Evolutionary conservation across 2,329 filamentous ascomycete species (phyloP).

Genomic region (Plectosphaerella sp.): DNA sequence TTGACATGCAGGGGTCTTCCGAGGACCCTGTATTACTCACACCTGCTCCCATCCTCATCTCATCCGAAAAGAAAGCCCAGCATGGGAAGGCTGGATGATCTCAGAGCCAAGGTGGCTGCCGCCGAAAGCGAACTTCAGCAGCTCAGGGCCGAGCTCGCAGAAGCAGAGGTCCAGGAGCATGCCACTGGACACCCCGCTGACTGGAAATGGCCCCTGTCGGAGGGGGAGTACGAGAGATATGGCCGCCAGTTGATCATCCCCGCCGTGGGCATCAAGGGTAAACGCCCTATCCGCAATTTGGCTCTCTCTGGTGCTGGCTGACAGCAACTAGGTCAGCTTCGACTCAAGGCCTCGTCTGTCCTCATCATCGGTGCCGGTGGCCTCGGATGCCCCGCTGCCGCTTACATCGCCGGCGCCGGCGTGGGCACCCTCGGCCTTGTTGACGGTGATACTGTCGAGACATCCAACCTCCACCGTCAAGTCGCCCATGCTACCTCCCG

Average conservation of each 20-base stretch:
- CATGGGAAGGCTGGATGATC: conserved; percentile 34
- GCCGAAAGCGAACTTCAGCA: conserved; percentile 43
- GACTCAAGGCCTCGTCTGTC: conserved; percentile 64
- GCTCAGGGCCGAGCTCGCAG: conserved; percentile 39
- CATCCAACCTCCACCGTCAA: conserved; percentile 89
- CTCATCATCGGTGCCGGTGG: conserved; percentile 86
- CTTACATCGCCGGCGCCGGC: conserved; percentile 89
- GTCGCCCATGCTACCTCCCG: conserved; percentile 70
- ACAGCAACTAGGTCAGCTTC: conserved; percentile 61
- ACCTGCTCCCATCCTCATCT: not conserved
- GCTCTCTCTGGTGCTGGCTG: not conserved
- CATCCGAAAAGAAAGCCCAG: not conserved
- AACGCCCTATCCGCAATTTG: conserved; percentile 7
- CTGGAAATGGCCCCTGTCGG: conserved; percentile 63
- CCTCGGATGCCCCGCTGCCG: conserved; percentile 83
- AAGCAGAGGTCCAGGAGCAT: conserved; percentile 26
- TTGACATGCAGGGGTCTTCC: not conserved
- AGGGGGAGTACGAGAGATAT: conserved; percentile 80
- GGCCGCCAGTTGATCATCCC: conserved; percentile 88
- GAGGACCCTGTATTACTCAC: not conserved
- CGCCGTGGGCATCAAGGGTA: conserved; percentile 73
- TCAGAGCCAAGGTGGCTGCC: conserved; percentile 42
- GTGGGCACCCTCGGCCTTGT: conserved; percentile 79
- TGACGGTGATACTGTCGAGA: conserved; percentile 84
- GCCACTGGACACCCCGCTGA: conserved; percentile 1